Evolutionary conservation across 2,329 filamentous ascomycete species (phyloP), one percentile per base, ranked within the genome.

Genomic region (Aspergillus tamarii): DNA sequence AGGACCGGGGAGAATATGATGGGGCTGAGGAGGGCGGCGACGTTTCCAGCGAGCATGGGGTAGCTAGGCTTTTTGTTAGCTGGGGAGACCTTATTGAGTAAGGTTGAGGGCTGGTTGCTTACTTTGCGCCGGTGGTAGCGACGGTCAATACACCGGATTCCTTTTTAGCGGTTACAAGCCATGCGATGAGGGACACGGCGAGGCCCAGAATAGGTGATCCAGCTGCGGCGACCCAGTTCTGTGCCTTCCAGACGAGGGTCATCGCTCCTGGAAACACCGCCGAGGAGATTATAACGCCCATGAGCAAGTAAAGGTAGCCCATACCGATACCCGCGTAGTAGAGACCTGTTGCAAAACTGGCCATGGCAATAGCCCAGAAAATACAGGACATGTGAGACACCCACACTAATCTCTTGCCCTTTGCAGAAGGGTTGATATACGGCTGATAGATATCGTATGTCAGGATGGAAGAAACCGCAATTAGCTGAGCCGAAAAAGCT

Each of bases 381-480:
- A 95, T 79, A 63, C 90, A 93, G 72, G 88, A 87, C 41, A 84
- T 79, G 76, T 97, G 91, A 30, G 88, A 92, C 80, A 94, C 90
- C 78, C 89, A 91, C 57, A 97, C 94, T 5, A 97, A 86, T 39
- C 86, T 86, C 72, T 87, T 89, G 21, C 93, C 93, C 58, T 86
- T 89, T 8, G 93, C 93, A 0, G 80, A 74, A 0, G 93, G 93
- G 67, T 95, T 90, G 80, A 96, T 85, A 76, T 96, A 96, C 1
- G 91, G 93, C 66, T 93, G 89, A 80, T 95, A 96, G 68, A 95
- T 85, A 73, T 96, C 93, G 75, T 95, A 96, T 0, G 93, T 96
- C 78, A 89, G 89, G 77, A 96, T 96, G 10, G 91, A 93, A 1
- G 91, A 94, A 1, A 96, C 92, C 2, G 93, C 92, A 63, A 97